Evolutionary conservation across 1,284 basidiomycete genomes (phyloP), one percentile per base, ranked within the genome.

Genomic region (Moesziomyces sp.): DNA sequence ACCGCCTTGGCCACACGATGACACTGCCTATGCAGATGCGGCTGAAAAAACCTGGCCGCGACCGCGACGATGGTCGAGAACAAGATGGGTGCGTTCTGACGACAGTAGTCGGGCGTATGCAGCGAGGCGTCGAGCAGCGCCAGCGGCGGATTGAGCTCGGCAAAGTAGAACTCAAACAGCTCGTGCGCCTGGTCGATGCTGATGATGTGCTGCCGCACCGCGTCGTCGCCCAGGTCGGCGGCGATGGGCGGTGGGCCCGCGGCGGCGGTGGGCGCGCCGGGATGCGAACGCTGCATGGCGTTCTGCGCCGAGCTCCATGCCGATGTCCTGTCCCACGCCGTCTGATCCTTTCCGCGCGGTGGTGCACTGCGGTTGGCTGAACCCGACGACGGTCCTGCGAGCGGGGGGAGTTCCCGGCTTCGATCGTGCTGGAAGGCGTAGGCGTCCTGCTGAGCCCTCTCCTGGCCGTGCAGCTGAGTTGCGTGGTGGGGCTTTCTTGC

Each of bases 41-140:
- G 88, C 63, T 88, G 88, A 86, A 92, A 93, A 79, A 93, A 93
- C 84, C 93, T 93, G 86, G 90, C 91, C 23, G 90, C 91, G 18
- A 90, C 91, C 88, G 92, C 91, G 79, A 93, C 87, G 60, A 94
- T 87, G 35, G 90, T 89, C 7, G 92, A 91, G 84, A 93, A 93
- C 54, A 94, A 86, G 78, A 93, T 90, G 0, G 91, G 90, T 52
- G 89, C 91, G 65, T 88, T 89, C 23, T 87, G 87, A 73, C 92
- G 91, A 74, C 93, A 89, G 80, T 92, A 92, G 8, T 76, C 73
- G 1, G 82, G 66, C 0, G 85, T 84, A 58, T 86, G 85, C 5
- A 86, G 68, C 5, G 78, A 73, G 3, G 80, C 79, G 50, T 85
- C 85, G 48, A 85, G 77, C 14, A 85, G 64, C 3, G 84, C 83